Conservation (phyloP, 1,139 yeast genomes). For the Pneumocystis wakefieldiae region DNA sequence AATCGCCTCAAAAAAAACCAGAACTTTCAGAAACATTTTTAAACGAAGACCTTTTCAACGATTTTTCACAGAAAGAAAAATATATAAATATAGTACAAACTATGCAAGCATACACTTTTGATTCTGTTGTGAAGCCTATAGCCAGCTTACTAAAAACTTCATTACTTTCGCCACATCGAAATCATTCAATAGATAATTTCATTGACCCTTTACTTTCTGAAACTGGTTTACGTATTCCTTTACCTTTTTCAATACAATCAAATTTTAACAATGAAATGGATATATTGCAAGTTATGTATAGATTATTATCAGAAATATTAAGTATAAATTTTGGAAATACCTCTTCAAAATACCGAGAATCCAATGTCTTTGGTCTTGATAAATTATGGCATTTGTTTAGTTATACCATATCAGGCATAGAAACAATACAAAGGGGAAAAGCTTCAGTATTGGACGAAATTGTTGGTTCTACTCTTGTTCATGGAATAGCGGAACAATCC, state of each 20-base stretch:
- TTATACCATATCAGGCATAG: slow-evolving; percentile 47
- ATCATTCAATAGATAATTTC: background rate
- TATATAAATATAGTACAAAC: background rate
- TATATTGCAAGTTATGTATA: background rate
- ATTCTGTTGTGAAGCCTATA: background rate
- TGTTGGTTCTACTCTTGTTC: slow-evolving; percentile 31
- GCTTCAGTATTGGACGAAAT: slow-evolving; percentile 21
- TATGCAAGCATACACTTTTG: background rate
- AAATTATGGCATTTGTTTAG: slow-evolving; percentile 25
- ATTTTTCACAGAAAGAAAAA: background rate
- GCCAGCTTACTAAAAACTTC: background rate
- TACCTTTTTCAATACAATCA: background rate
- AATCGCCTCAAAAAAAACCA: background rate
- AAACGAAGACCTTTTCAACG: background rate
- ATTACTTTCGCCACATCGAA: background rate
- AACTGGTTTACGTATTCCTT: background rate
- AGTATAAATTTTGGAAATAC: background rate
- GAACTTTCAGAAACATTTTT: background rate
- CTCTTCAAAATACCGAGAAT: background rate
- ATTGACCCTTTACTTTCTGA: background rate
- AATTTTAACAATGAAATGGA: background rate
- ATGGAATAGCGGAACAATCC: slow-evolving; percentile 46
- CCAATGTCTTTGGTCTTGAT: background rate
- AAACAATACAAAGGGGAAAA: slow-evolving; percentile 51
- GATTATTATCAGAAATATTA: background rate